A percentile compares a stretch with the other conserved stretches of the same genome.
Evolutionary conservation across 164 flowering plant species (phyloP).

Genomic region (Piper betle): DNA sequence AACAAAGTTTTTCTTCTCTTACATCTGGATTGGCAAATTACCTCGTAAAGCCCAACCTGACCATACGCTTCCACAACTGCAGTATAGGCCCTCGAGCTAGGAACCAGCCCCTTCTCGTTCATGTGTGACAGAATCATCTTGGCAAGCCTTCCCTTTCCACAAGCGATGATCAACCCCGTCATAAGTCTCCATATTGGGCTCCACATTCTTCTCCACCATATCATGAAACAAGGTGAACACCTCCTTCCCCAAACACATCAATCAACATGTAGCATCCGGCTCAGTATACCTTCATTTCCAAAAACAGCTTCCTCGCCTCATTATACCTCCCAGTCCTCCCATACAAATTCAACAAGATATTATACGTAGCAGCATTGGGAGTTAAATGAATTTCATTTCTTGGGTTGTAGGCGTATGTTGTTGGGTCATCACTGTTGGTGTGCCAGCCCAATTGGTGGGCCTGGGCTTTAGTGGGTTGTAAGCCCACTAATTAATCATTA

Average conservation of each 20-base stretch:
- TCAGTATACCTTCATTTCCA: conserved; percentile 92
- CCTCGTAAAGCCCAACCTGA: too few species aligned
- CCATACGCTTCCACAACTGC: conserved; percentile 90
- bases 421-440: conserved; percentile 92
- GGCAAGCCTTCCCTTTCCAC: conserved; percentile 96
- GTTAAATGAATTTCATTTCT: neutral
- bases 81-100: conserved; percentile 75
- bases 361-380: conserved; percentile 77
- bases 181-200: conserved; percentile 90
- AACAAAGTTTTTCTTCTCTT: too few species aligned
- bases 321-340: conserved; percentile 75
- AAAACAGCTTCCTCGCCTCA: conserved; percentile 79
- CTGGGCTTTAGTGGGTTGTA: too few species aligned
- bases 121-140: conserved; percentile 53
- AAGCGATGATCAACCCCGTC: conserved; percentile 73
- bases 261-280: conserved; percentile 77
- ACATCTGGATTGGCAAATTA: too few species aligned
- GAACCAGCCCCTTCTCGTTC: conserved; percentile 57
- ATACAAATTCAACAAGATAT: conserved; percentile 70
- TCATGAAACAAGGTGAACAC: conserved; percentile 93
- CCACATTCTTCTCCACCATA: conserved; percentile 91
- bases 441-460: too few species aligned
- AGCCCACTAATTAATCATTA: too few species aligned
- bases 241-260: conserved; percentile 86
- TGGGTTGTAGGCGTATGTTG: conserved; percentile 66